phyloP scores from a whole-genome alignment of 805 yeast species.

The Teunomyces barrocoloradensis region DNA sequence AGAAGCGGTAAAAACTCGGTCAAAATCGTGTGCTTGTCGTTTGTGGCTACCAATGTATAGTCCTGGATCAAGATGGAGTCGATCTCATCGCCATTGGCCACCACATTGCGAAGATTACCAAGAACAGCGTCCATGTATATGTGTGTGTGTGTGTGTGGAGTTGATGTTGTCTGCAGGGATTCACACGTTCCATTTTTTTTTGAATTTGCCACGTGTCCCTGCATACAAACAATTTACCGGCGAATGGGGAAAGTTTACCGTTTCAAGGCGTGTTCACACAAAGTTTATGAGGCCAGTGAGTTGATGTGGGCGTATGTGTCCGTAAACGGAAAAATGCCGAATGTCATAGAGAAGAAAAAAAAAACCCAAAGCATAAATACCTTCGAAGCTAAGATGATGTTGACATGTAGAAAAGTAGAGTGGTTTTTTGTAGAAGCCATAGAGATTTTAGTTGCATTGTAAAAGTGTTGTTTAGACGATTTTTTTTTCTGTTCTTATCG shows the following conservation, averaged over 20 bases:
- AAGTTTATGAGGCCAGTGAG: neutral
- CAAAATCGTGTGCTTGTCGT: neutral
- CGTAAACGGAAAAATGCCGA: neutral
- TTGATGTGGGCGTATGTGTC: neutral
- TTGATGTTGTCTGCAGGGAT: too few species aligned
- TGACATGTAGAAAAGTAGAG: too few species aligned
- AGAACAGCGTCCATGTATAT: too few species aligned
- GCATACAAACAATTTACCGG: too few species aligned
- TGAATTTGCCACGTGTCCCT: too few species aligned
- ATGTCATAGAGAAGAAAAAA: neutral
- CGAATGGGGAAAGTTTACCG: neutral
- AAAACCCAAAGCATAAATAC: neutral
- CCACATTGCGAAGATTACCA: too few species aligned
- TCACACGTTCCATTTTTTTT: too few species aligned
- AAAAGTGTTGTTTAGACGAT: neutral
- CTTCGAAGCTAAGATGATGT: too few species aligned
- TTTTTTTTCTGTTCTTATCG: neutral
- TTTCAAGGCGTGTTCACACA: neutral
- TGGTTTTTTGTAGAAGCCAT: too few species aligned
- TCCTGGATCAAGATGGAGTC: neutral
- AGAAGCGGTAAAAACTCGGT: conserved; percentile 4
- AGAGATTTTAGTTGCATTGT: neutral
- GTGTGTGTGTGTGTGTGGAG: too few species aligned
- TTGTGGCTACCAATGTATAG: conserved; percentile 1
- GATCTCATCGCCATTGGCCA: neutral